These are phyloP conservation scores for Eimeria acervulina DNA, from an alignment of 169 alveolate genomes.

Conservation along the genomic window DNA sequence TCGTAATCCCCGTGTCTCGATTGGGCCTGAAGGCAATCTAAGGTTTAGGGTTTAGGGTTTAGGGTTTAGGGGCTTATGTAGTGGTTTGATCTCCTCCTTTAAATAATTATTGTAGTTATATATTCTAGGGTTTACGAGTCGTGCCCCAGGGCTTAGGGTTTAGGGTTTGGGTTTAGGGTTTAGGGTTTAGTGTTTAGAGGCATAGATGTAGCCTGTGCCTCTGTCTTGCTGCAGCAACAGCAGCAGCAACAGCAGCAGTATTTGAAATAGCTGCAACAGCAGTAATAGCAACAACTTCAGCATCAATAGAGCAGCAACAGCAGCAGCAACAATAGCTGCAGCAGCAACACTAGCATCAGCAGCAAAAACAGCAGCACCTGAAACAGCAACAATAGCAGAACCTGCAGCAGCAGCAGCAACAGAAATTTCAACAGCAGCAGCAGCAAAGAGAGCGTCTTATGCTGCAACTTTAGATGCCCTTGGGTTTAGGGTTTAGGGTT, in stretches of 20 bases:
- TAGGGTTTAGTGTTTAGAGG: background rate
- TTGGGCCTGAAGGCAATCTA: background rate
- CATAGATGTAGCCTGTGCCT: background rate
- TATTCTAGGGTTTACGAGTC: too few relatives aligned
- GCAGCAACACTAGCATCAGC: constrained; percentile 17
- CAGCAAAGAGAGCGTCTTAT: too few relatives aligned
- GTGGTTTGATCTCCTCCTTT: too few relatives aligned
- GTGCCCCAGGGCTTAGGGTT: background rate
- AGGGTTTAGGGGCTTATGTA: background rate
- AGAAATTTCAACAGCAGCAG: too few relatives aligned
- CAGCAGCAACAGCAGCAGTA: constrained; percentile 12
- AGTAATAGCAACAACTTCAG: background rate
- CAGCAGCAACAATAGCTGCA: background rate
- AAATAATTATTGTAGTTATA: too few relatives aligned
- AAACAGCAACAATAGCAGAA: background rate
- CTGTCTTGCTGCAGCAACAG: background rate
- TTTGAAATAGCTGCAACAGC: too few relatives aligned
- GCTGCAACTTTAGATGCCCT: too few relatives aligned
- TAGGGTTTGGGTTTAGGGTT: constrained; percentile 50
- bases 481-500: too few relatives aligned
- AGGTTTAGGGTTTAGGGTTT: constrained; percentile 27
- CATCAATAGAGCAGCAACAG: background rate
- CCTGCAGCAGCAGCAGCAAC: constrained; percentile 6
- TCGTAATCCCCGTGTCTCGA: background rate
- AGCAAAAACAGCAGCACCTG: background rate